Conservation (phyloP, 257 asterid genomes). For the Scutellaria barbata region DNA sequence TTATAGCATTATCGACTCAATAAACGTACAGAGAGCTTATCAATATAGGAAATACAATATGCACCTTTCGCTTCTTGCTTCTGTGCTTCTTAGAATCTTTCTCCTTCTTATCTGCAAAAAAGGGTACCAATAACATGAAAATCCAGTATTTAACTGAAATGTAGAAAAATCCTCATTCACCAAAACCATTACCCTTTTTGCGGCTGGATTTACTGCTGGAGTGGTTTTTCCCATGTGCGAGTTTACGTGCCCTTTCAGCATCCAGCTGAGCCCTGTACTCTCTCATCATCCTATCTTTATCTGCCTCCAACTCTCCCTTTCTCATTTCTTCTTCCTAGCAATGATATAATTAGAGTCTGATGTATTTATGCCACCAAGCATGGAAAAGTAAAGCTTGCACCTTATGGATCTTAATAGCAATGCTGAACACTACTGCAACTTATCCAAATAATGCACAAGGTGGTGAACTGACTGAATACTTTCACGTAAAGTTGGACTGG, state of each 20-base stretch:
- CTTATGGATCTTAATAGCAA: conserved; percentile 6
- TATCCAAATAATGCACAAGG: conserved; percentile 1
- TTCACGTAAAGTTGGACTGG: not conserved
- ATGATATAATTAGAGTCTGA: conserved; percentile 41
- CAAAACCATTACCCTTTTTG: conserved; percentile 61
- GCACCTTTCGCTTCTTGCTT: conserved; percentile 92
- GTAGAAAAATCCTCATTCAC: conserved; percentile 7
- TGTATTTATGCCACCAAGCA: conserved; percentile 8
- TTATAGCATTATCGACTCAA: conserved; percentile 1
- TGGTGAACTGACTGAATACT: not conserved
- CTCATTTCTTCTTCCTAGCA: conserved; percentile 98
- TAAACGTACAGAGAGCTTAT: not conserved
- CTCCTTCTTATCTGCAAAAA: conserved; percentile 78
- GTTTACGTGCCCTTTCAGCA: conserved; percentile 90
- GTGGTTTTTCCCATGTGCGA: conserved; percentile 86
- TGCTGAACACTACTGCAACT: not conserved
- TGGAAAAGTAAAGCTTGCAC: conserved; percentile 25
- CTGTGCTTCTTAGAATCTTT: conserved; percentile 77
- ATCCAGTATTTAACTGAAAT: conserved; percentile 19
- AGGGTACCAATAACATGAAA: conserved; percentile 25
- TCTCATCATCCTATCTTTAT: conserved; percentile 96
- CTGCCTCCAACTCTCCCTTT: conserved; percentile 98
- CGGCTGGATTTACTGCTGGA: conserved; percentile 70
- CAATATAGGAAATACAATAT: conserved; percentile 8
- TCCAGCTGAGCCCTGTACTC: conserved; percentile 98